Conservation (phyloP, 2,329 filamentous ascomycete species). For the Trichoderma koningii region DNA sequence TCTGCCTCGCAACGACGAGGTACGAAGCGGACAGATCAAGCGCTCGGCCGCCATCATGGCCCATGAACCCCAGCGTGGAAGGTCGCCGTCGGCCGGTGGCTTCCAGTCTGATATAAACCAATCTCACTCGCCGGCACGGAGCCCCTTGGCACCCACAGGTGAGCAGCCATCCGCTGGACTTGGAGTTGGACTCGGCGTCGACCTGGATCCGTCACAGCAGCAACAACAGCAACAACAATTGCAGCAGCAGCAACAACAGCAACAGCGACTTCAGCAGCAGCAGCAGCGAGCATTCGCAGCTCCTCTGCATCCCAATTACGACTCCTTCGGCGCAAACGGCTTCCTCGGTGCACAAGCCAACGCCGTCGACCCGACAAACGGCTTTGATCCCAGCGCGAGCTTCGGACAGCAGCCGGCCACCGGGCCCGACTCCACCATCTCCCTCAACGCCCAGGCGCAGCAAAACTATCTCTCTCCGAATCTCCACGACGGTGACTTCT, state of each 20-base stretch:
- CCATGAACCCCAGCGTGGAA: slow-evolving; percentile 51
- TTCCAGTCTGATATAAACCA: slow-evolving; percentile 67
- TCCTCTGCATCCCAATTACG: slow-evolving; percentile 42
- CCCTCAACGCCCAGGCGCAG: slow-evolving; percentile 49
- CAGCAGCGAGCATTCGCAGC: slow-evolving; percentile 38
- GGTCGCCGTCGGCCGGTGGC: slow-evolving; percentile 62
- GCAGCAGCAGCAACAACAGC: slow-evolving; percentile 42
- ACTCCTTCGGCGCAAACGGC: slow-evolving; percentile 50
- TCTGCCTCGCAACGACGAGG: slow-evolving; percentile 45
- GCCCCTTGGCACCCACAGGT: slow-evolving; percentile 53
- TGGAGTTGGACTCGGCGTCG: slow-evolving; percentile 60
- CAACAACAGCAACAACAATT: slow-evolving; percentile 45
- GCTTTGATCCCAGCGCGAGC: slow-evolving; percentile 47
- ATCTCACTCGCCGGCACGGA: slow-evolving; percentile 64
- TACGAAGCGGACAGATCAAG: slow-evolving; percentile 7
- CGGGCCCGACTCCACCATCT: slow-evolving; percentile 42
- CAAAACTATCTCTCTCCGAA: slow-evolving; percentile 52
- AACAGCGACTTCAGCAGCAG: slow-evolving; percentile 40
- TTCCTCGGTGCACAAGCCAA: slow-evolving; percentile 52
- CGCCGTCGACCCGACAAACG: slow-evolving; percentile 42
- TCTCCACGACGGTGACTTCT: slow-evolving; percentile 61
- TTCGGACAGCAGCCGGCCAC: slow-evolving; percentile 48
- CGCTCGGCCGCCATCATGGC: slow-evolving; percentile 42
- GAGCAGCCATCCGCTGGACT: slow-evolving; percentile 34
- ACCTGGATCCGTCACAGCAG: slow-evolving; percentile 33